Evolutionary conservation across 139 green algal genomes (phyloP).

Genomic region (Raphidocelis subcapitata): DNA sequence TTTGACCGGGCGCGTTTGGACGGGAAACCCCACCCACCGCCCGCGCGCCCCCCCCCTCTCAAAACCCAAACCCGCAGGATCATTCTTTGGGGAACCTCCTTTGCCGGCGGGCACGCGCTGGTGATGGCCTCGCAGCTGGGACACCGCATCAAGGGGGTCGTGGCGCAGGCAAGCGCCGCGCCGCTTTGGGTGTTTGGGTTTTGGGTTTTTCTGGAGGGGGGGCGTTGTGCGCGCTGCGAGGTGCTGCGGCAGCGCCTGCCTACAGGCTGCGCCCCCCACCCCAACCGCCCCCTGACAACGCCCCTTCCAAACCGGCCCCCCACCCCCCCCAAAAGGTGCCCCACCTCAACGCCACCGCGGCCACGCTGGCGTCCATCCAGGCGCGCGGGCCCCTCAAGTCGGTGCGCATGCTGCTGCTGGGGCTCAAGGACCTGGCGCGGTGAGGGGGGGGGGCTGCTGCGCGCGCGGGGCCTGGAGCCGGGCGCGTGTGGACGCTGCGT

Average conservation of each 20-base stretch:
- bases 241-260: no score
- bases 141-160: conserved; percentile 2
- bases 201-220: no score
- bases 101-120: conserved; percentile 19
- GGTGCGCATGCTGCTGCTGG: conserved; percentile 2
- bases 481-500: no score
- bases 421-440: conserved; percentile 2
- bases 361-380: conserved; percentile 14
- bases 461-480: no score
- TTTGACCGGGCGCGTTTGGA: no score
- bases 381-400: conserved; percentile 16
- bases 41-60: background rate
- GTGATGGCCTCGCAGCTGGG: background rate
- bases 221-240: no score
- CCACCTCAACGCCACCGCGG: conserved; percentile 25
- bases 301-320: no score
- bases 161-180: conserved; percentile 29
- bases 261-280: no score
- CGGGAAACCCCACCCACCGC: background rate
- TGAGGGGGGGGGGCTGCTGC: background rate
- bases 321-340: conserved; percentile 20
- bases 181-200: no score
- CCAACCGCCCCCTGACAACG: no score
- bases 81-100: conserved; percentile 18
- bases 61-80: conserved; percentile 1